Evolutionary conservation across 441 rosid species (phyloP), one percentile per base, ranked within the genome.

Genomic region (Croton setiger): DNA sequence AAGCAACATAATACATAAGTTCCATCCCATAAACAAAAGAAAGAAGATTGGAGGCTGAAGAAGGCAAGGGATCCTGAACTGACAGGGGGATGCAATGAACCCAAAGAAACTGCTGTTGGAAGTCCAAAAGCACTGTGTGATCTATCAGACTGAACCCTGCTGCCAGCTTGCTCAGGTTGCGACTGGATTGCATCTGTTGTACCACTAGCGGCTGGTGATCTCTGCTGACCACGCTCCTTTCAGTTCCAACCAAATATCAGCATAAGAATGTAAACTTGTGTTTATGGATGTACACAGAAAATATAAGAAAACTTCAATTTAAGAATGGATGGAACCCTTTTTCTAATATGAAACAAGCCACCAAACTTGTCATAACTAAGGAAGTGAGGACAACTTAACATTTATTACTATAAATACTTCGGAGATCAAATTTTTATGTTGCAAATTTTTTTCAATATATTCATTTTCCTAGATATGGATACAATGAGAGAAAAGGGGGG

Each of bases 51-150:
- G 43, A 51, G 57, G 27, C 45, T 18, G 55, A n/a, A 65, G 54
- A 21, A 8, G 37, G 58, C 47, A 37, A 52, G 64, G 56, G 72
- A 71, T 67, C 60, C 36, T 58, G 56, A 61, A 79, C 86, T 83
- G 79, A 89, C 93, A 70, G 87, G 89, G 77, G 89, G 91, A 56
- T 82, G 87, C 64, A 81, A 33, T 36, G 81, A 35, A 60, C 89
- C 92, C 75, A 84, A 60, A 60, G 90, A 77, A 70, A 71, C 78
- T 60, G 84, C 66, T 31, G 91, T 58, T 33, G 93, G 91, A 68
- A 84, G 68, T 70, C 89, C 88, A 80, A 87, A 84, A 73, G 83
- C 80, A 80, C 81, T 79, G 12, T 76, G 77, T 37, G 66, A 61
- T 76, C 84, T 64, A 64, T 82, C 82, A 70, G 83, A 77, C 58